Evolutionary conservation across 768 basidiomycete species (phyloP).

Genomic region (Pleurotus sapidus): DNA sequence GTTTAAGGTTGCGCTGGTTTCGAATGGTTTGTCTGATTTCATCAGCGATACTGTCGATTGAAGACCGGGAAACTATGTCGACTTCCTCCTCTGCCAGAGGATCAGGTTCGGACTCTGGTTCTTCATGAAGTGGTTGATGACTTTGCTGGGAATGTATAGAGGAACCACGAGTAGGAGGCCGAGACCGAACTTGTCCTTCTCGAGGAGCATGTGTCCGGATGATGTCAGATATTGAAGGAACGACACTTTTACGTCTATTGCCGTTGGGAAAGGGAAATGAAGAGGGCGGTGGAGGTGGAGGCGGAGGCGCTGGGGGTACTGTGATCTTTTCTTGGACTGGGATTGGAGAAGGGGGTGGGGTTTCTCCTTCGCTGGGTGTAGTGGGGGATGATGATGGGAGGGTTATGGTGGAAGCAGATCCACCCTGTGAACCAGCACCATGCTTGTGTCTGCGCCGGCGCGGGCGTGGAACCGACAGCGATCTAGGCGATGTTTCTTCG

Average conservation of each 20-base stretch:
- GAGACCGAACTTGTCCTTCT: constrained; percentile 46
- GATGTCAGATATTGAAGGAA: constrained; percentile 86
- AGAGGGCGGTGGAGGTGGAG: constrained; percentile 12
- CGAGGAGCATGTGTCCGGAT: constrained; percentile 77
- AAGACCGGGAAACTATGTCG: constrained; percentile 74
- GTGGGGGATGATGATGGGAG: constrained; percentile 16
- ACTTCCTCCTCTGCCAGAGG: constrained; percentile 54
- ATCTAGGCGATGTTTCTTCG: constrained; percentile 35
- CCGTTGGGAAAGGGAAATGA: constrained; percentile 18
- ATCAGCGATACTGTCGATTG: constrained; percentile 83
- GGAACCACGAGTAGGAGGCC: constrained; percentile 39
- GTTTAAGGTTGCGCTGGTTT: constrained; percentile 46
- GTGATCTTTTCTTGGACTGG: neutral
- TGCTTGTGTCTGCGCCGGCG: constrained; percentile 29
- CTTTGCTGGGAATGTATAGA: constrained; percentile 44
- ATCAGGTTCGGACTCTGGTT: constrained; percentile 52
- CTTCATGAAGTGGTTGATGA: constrained; percentile 47
- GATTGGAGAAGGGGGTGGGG: constrained; percentile 11
- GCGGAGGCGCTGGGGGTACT: neutral
- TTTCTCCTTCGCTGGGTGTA: constrained; percentile 7
- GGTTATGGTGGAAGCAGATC: constrained; percentile 21
- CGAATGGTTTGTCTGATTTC: constrained; percentile 73
- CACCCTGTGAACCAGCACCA: constrained; percentile 25
- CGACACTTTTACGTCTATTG: constrained; percentile 42
- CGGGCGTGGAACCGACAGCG: constrained; percentile 26